Conservation (phyloP, 352 stramenopile species). For the Pythium insidiosum region DNA sequence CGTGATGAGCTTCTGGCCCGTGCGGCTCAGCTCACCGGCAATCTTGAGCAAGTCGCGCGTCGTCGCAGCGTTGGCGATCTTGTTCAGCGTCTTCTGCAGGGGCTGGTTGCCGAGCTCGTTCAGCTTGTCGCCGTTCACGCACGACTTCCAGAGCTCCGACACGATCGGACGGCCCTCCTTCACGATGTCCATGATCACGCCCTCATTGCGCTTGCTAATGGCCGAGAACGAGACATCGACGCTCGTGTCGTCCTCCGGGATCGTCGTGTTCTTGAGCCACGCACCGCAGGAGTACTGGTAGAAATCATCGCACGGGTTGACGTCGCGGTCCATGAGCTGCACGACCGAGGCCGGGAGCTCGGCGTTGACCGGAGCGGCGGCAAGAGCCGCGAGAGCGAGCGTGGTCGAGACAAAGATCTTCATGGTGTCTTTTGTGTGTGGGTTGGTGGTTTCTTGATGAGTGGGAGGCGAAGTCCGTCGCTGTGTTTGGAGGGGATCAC, state of each 20-base stretch:
- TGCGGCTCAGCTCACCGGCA: conserved; percentile 32
- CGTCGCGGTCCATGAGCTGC: conserved; percentile 4
- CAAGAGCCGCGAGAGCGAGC: not conserved
- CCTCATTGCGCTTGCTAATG: conserved; percentile 43
- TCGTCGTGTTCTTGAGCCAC: conserved; percentile 39
- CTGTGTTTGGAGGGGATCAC: not conserved
- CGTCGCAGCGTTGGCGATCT: conserved; percentile 20
- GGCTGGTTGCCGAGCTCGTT: conserved; percentile 31
- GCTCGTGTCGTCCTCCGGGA: conserved; percentile 31
- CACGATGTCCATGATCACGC: conserved; percentile 42
- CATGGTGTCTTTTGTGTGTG: not conserved
- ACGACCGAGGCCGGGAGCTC: not conserved
- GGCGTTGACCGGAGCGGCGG: not conserved
- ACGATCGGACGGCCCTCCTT: conserved; percentile 55
- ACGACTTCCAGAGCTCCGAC: conserved; percentile 58
- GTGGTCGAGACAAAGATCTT: not conserved
- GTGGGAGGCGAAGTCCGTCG: not conserved
- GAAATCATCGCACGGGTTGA: conserved; percentile 29
- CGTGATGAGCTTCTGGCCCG: conserved; percentile 52
- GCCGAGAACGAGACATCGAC: not conserved
- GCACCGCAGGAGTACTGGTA: conserved; percentile 55
- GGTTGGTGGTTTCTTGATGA: not conserved
- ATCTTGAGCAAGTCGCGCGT: conserved; percentile 31
- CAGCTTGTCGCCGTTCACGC: conserved; percentile 38
- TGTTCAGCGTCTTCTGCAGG: conserved; percentile 27